phyloP scores from a whole-genome alignment of 495 filamentous ascomycete species.

The Daldinia childiae region DNA sequence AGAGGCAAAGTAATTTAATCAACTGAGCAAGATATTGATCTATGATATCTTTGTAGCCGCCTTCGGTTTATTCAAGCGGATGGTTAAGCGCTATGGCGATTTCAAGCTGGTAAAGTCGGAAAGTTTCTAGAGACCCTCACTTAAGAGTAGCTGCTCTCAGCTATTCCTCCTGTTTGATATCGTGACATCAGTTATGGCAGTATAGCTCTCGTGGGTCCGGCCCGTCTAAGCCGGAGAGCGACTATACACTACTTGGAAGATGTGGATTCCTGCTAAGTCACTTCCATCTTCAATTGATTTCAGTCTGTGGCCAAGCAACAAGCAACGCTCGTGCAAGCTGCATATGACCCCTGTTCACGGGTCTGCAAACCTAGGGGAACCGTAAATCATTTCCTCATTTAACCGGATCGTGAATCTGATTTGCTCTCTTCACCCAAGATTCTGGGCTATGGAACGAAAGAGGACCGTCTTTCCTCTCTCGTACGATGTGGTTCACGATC shows the following conservation, averaged over 20 bases:
- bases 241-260: not conserved
- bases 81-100: not conserved
- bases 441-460: constrained; percentile 11
- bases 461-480: constrained; percentile 25
- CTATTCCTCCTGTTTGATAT: not conserved
- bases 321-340: constrained; percentile 1
- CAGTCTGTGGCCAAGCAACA: constrained; percentile 5
- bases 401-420: constrained; percentile 28
- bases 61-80: not conserved
- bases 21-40: not conserved
- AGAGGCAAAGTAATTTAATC: not conserved
- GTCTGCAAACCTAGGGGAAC: not conserved
- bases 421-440: constrained; percentile 6
- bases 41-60: not conserved
- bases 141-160: not conserved
- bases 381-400: constrained; percentile 25
- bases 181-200: not conserved
- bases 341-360: not conserved
- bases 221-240: constrained; percentile 23
- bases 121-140: not conserved
- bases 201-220: constrained; percentile 15
- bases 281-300: not conserved
- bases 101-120: not conserved
- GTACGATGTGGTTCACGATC: constrained; percentile 5
- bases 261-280: constrained; percentile 2